phyloP scores from a whole-genome alignment of 2,329 filamentous ascomycete species.

The Sporothrix pallida region DNA sequence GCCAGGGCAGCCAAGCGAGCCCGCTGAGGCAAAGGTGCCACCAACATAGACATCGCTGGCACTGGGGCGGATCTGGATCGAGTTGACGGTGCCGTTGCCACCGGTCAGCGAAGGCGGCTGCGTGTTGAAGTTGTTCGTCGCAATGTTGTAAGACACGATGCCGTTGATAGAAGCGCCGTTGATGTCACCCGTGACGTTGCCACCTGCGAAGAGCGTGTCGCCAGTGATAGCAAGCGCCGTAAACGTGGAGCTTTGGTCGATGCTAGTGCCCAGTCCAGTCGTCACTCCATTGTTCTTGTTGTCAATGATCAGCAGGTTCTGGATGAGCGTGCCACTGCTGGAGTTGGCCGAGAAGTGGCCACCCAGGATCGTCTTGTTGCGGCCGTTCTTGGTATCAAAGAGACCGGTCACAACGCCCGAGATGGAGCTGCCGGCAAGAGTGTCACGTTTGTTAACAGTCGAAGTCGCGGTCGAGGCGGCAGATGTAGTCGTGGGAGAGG shows the following conservation, averaged over 20 bases:
- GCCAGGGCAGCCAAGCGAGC: slow-evolving; percentile 78
- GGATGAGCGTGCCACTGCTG: slow-evolving; percentile 70
- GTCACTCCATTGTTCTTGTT: slow-evolving; percentile 70
- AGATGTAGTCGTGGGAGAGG: slow-evolving; percentile 44
- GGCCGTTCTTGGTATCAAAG: slow-evolving; percentile 69
- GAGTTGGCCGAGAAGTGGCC: slow-evolving; percentile 80
- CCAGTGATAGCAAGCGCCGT: slow-evolving; percentile 70
- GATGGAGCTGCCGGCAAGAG: slow-evolving; percentile 48
- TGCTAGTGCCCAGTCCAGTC: slow-evolving; percentile 69
- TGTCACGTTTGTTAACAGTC: slow-evolving; percentile 53
- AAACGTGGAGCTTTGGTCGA: slow-evolving; percentile 77
- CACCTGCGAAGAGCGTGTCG: slow-evolving; percentile 80
- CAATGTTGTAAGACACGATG: slow-evolving; percentile 79
- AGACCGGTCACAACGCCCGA: slow-evolving; percentile 77
- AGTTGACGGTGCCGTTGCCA: slow-evolving; percentile 71
- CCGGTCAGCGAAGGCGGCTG: slow-evolving; percentile 81
- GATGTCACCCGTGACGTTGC: slow-evolving; percentile 74
- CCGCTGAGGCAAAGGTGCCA: slow-evolving; percentile 82
- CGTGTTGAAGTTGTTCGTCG: slow-evolving; percentile 63
- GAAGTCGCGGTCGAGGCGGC: slow-evolving; percentile 47
- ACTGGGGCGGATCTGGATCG: slow-evolving; percentile 74
- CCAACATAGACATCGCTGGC: slow-evolving; percentile 81
- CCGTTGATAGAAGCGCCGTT: slow-evolving; percentile 69
- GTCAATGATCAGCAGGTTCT: slow-evolving; percentile 85
- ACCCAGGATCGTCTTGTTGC: slow-evolving; percentile 85